phyloP scores from a whole-genome alignment of 1,139 yeast genomes.

The Protomyces inundatus region DNA sequence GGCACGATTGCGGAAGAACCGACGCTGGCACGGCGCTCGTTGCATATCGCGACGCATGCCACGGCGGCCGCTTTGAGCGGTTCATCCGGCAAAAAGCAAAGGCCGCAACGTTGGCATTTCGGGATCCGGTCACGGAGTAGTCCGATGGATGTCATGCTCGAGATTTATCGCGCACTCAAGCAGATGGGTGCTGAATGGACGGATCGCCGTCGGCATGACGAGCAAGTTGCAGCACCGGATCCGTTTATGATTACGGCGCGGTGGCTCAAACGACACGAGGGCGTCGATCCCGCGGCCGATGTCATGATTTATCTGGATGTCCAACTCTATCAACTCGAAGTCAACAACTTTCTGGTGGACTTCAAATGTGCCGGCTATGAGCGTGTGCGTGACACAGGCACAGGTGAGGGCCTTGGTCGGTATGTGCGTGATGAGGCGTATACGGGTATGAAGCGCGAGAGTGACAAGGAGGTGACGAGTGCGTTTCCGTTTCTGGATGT shows the following conservation, averaged over 20 bases:
- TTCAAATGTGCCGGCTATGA: slow-evolving; percentile 86
- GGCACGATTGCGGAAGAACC: slow-evolving; percentile 20
- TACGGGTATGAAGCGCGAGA: slow-evolving; percentile 26
- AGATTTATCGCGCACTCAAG: slow-evolving; percentile 86
- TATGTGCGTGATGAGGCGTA: slow-evolving; percentile 7
- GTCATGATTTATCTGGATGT: slow-evolving; percentile 88
- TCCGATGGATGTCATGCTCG: slow-evolving; percentile 98
- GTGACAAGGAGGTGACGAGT: slow-evolving; percentile 26
- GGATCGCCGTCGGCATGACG: slow-evolving; percentile 33
- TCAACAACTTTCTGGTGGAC: slow-evolving; percentile 91
- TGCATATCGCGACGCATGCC: slow-evolving; percentile 40
- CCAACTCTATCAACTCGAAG: slow-evolving; percentile 90
- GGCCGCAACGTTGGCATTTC: slow-evolving; percentile 87
- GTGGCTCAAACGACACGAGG: slow-evolving; percentile 69
- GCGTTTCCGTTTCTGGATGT: slow-evolving; percentile 30
- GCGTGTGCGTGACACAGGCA: slow-evolving; percentile 6
- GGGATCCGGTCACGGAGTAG: slow-evolving; percentile 95
- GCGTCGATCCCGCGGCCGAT: slow-evolving; percentile 34
- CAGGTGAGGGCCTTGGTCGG: slow-evolving; percentile 9
- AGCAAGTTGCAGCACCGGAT: slow-evolving; percentile 60
- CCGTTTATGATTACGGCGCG: slow-evolving; percentile 96
- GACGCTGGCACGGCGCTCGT: slow-evolving; percentile 36
- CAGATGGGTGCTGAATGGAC: slow-evolving; percentile 98
- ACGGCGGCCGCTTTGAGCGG: slow-evolving; percentile 34
- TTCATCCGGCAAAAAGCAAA: slow-evolving; percentile 22